phyloP scores from a whole-genome alignment of 78 protist genomes.

The Dictyostelium intermedium region DNA sequence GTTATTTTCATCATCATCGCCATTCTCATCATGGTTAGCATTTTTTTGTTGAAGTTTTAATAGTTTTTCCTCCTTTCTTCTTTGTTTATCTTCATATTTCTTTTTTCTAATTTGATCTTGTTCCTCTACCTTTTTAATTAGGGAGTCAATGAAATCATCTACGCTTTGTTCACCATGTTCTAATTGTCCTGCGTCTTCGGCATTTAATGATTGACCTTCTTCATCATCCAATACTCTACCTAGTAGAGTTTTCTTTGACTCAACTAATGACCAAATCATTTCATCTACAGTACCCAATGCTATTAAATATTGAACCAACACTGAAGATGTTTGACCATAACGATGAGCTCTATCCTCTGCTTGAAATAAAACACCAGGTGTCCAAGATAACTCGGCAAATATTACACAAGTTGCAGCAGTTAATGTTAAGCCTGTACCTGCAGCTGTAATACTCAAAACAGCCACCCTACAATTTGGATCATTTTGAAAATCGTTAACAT shows the following conservation, averaged over 20 bases:
- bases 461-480: slow-evolving; percentile 72
- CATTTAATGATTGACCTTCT: neutral
- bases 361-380: slow-evolving; percentile 88
- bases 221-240: slow-evolving; percentile 75
- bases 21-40: neutral
- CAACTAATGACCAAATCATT: slow-evolving; percentile 47
- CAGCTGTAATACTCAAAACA: slow-evolving; percentile 89
- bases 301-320: slow-evolving; percentile 64
- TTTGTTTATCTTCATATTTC: neutral
- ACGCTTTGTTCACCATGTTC: neutral
- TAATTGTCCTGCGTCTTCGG: neutral
- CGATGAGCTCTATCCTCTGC: slow-evolving; percentile 87
- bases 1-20: neutral
- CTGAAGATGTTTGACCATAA: slow-evolving; percentile 63
- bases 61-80: neutral
- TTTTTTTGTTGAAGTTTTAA: slow-evolving; percentile 4
- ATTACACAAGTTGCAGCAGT: slow-evolving; percentile 86
- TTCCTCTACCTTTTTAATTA: slow-evolving; percentile 6
- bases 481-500: slow-evolving; percentile 65
- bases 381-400: slow-evolving; percentile 95
- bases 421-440: slow-evolving; percentile 91
- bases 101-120: slow-evolving; percentile 12
- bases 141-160: slow-evolving; percentile 12
- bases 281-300: slow-evolving; percentile 74
- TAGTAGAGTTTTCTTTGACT: slow-evolving; percentile 26